These are phyloP conservation scores for Alternaria sp. DNA, from an alignment of 2,329 filamentous ascomycete species.

Conservation along the genomic window DNA sequence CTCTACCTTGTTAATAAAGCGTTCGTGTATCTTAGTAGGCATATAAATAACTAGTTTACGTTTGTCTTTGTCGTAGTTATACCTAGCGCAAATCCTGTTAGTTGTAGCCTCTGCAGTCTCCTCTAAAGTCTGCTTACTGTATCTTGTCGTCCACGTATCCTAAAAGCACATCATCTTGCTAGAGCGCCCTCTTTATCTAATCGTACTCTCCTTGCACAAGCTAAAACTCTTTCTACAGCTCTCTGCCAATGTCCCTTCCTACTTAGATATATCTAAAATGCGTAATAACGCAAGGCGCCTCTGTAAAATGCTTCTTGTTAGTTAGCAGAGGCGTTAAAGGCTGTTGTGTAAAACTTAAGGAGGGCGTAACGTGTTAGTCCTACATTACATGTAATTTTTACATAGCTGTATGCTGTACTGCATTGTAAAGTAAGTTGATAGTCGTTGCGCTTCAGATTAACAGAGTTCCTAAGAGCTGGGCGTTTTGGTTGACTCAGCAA, in stretches of 20 bases:
- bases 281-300: conserved; percentile 25
- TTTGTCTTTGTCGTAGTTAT: conserved; percentile 29
- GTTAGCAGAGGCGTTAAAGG: conserved; percentile 30
- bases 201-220: conserved; percentile 33
- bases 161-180: conserved; percentile 23
- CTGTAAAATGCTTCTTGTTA: conserved; percentile 24
- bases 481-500: no score
- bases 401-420: no score
- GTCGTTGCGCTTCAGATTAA: no score
- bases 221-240: no score
- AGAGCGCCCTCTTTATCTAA: conserved; percentile 23
- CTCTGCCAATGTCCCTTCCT: conserved; percentile 12
- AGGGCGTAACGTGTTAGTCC: conserved; percentile 25
- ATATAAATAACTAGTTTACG: conserved; percentile 29
- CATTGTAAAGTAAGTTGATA: no score
- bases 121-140: conserved; percentile 22
- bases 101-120: conserved; percentile 2
- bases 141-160: conserved; percentile 30
- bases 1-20: conserved; percentile 27
- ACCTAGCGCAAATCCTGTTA: conserved; percentile 26
- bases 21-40: conserved; percentile 33
- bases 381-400: no score
- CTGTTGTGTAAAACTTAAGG: conserved; percentile 24
- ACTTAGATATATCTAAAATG: conserved; percentile 27
- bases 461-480: no score